Evolutionary conservation across 2,329 filamentous ascomycete species (phyloP), one percentile per base, ranked within the genome.

Genomic region (Teratosphaeria destructans): DNA sequence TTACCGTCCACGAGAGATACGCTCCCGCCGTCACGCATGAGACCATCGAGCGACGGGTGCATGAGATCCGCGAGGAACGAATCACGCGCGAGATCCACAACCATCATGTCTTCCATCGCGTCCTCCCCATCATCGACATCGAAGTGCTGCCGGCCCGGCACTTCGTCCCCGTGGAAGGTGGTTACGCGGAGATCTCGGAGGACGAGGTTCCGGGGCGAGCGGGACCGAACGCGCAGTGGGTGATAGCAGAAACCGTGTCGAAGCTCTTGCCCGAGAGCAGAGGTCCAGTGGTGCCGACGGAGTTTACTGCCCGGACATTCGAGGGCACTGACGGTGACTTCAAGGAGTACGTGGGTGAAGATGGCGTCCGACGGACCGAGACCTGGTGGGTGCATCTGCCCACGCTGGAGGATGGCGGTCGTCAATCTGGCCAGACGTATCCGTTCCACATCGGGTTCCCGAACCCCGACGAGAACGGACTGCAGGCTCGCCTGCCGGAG

Each of bases 51-150:
- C 73, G 75, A 3, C 67, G 75, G 14, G 66, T 73, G 11, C 79
- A 79, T 60, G 72, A 81, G 55, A 72, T 82, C 53, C 66, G 75
- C 16, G 72, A 81, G 63, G 75, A 81, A 64, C 64, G 66, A 26
- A 77, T 82, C 56, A 77, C 76, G 6, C 77, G 79, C 43, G 81
- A 83, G 61, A 80, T 81, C 37, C 81, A 83, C 69, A 78, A 77
- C 37, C 75, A 83, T 66, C 76, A 82, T 62, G 68, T 80, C 39
- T 78, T 77, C 63, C 79, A 82, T 61, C 77, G 78, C 29, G 72
- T 81, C 29, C 76, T 80, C n/a, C 81, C 81, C 3, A 74, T 83
- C 26, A 73, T 78, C 32, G 78, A 83, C 57, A 76, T 79, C 12
- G 77, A 83, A 65, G 74, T 82, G 10, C 72, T 82, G 0, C 79